Evolutionary conservation across 768 basidiomycete species (phyloP), one percentile per base, ranked within the genome.

Genomic region (Clavulina sp.): DNA sequence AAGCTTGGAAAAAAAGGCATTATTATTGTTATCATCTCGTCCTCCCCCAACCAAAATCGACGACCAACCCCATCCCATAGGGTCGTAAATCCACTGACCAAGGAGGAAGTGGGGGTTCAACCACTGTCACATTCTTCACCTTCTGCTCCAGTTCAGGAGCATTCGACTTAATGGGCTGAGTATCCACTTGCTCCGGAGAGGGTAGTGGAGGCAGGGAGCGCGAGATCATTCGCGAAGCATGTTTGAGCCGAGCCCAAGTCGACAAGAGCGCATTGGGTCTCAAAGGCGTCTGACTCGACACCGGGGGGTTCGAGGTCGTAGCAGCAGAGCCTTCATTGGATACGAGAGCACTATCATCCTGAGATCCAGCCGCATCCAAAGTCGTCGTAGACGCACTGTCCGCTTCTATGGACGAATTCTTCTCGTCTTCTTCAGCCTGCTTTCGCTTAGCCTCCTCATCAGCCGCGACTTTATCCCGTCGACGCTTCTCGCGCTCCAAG

Each of bases 1-100:
- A n/a, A n/a, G n/a, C n/a, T n/a, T n/a, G n/a, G n/a, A n/a, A n/a
- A n/a, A n/a, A n/a, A n/a, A n/a, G n/a, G n/a, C n/a, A n/a, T n/a
- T n/a, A n/a, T n/a, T n/a, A n/a, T n/a, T n/a, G n/a, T 38, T 13
- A 38, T 38, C 13, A 38, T 38, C 36, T 13, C 21, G 26, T 49
- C 41, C 55, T 47, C 18, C 55, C 52, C 55, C 57, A 49, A 29
- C 78, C 70, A 61, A 87, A 76, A 61, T 89, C 86, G 40, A 89
- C 52, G 34, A 85, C 67, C 52, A 87, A 65, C 40, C 75, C 77
- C 41, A 89, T 66, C 5, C 85, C 85, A 63, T 80, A 77, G 7
- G 73, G 72, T 26, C 78, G 74, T 54, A 89, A 63, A 61, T 88
- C 84, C 58, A 83, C 78, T 60, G 82, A 76, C 57, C 68, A 57